These are phyloP conservation scores for Herpomyces periplanetae DNA, from an alignment of 2,329 filamentous ascomycete genomes.

Conservation along the genomic window DNA sequence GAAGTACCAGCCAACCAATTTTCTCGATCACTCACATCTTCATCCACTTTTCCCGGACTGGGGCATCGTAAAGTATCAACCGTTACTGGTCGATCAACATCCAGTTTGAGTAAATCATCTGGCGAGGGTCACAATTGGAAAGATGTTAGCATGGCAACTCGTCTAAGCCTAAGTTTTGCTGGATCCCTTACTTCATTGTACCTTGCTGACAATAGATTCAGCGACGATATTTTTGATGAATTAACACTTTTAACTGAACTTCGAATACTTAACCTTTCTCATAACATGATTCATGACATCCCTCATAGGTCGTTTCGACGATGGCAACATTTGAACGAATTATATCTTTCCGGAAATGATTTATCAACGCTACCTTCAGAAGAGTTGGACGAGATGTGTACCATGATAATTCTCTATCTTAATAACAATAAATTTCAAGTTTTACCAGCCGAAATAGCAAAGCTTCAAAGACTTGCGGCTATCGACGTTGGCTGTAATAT, in stretches of 20 bases:
- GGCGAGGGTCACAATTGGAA: slow-evolving; percentile 17
- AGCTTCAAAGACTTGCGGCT: slow-evolving; percentile 61
- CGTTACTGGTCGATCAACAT: slow-evolving; percentile 54
- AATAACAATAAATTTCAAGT: slow-evolving; percentile 96
- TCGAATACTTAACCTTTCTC: slow-evolving; percentile 60
- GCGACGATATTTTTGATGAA: slow-evolving; percentile 82
- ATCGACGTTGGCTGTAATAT: slow-evolving; percentile 80
- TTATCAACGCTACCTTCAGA: slow-evolving; percentile 65
- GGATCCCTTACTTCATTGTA: slow-evolving; percentile 47
- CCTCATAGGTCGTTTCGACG: slow-evolving; percentile 52
- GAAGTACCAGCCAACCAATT: slow-evolving; percentile 1
- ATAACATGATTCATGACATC: slow-evolving; percentile 74
- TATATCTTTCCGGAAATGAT: slow-evolving; percentile 84
- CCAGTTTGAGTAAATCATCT: slow-evolving; percentile 9
- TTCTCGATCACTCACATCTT: slow-evolving; percentile 5
- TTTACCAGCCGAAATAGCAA: slow-evolving; percentile 66
- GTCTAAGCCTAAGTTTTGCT: slow-evolving; percentile 50
- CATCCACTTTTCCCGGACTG: slow-evolving; percentile 9
- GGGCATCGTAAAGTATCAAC: no score
- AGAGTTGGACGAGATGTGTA: slow-evolving; percentile 58
- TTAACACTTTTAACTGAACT: slow-evolving; percentile 44
- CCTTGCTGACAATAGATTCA: slow-evolving; percentile 65
- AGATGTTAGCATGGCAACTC: slow-evolving; percentile 49
- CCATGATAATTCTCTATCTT: slow-evolving; percentile 60
- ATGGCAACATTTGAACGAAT: slow-evolving; percentile 58